Percentiles rank a stretch among this genome's conserved stretches.
These are phyloP conservation scores for Paramecium biaurelia DNA, from an alignment of 73 alveolate species.

Conservation along the genomic window DNA sequence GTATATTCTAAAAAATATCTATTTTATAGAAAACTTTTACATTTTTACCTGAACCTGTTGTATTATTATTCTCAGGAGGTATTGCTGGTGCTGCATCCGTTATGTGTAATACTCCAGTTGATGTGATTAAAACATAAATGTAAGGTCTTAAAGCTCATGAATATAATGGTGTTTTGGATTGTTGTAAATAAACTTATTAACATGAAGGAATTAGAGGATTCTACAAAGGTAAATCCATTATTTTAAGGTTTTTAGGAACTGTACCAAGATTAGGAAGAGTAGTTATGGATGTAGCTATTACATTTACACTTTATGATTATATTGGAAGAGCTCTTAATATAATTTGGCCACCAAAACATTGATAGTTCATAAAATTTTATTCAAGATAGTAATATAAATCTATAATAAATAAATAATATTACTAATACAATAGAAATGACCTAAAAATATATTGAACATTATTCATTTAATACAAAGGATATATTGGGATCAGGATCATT, in stretches of 20 bases:
- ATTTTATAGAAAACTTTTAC: background rate
- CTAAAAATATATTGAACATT: background rate
- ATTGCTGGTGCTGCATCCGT: conserved; percentile 89
- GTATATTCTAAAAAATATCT: background rate
- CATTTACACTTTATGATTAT: conserved; percentile 81
- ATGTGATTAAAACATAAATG: conserved; percentile 85
- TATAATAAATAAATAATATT: background rate
- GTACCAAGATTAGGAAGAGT: conserved; percentile 93
- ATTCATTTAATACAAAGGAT: background rate
- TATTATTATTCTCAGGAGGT: conserved; percentile 80
- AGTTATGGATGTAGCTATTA: conserved; percentile 85
- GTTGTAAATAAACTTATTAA: conserved; percentile 67
- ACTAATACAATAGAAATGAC: background rate
- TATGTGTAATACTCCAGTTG: conserved; percentile 88
- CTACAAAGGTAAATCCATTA: conserved; percentile 61
- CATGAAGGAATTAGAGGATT: conserved; percentile 86
- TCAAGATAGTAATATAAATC: background rate
- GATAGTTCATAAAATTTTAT: conserved; percentile 28
- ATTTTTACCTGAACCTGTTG: conserved; percentile 16
- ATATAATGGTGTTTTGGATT: conserved; percentile 77
- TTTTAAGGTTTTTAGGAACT: conserved; percentile 66
- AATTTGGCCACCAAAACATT: conserved; percentile 66
- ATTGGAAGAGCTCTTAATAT: conserved; percentile 70
- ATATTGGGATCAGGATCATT: background rate
- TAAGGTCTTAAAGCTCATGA: conserved; percentile 87